Percentiles rank a stretch among this genome's conserved stretches.
Conservation (phyloP, 106 monocot species). For the Dendrobium chrysotoxum region DNA sequence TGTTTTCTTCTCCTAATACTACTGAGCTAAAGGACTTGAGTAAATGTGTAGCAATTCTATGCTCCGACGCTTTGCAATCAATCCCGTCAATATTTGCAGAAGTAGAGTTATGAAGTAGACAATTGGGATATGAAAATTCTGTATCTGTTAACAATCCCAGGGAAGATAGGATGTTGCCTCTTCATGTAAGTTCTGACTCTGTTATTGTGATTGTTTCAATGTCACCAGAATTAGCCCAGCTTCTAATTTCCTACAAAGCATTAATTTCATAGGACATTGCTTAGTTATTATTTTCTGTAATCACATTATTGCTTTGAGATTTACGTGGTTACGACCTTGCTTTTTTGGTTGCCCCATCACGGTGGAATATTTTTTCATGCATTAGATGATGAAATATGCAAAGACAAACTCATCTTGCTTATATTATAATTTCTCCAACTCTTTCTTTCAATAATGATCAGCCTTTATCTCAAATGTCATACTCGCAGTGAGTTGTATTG, state of each 20-base stretch:
- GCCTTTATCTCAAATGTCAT: background rate
- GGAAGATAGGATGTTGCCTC: background rate
- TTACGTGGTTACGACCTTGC: background rate
- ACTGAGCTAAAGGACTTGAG: background rate
- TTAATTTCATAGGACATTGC: background rate
- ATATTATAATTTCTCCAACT: background rate
- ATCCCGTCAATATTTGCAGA: background rate
- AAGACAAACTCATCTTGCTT: background rate
- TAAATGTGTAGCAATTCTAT: background rate
- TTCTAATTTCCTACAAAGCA: background rate
- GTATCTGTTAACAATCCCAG: background rate
- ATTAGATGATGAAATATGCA: background rate
- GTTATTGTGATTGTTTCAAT: background rate
- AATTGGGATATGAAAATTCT: background rate
- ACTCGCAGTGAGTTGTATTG: too few relatives aligned
- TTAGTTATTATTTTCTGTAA: background rate
- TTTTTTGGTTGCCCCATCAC: background rate
- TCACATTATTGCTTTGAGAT: too few relatives aligned
- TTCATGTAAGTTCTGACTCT: background rate
- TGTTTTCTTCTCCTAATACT: background rate
- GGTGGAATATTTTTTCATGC: background rate
- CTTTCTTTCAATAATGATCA: background rate
- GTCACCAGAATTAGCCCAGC: background rate
- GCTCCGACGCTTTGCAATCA: background rate
- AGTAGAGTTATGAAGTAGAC: background rate